These are phyloP conservation scores for Colletotrichum navitas DNA, from an alignment of 2,329 filamentous ascomycete species.

Conservation along the genomic window DNA sequence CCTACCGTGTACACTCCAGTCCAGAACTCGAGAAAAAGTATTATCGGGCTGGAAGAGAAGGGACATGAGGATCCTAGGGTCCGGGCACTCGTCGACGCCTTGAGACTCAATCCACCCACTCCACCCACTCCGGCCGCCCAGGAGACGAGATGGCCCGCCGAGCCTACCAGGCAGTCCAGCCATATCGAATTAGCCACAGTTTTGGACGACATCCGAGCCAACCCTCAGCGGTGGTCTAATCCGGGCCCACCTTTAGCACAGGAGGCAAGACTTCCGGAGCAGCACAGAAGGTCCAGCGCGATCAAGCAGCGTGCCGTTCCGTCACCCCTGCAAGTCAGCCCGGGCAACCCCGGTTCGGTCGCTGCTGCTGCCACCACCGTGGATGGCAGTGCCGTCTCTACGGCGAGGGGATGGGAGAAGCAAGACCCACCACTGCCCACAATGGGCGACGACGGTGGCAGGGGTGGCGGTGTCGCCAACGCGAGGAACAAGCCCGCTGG, in stretches of 20 bases:
- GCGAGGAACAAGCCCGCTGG: background rate
- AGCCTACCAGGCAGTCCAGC: background rate
- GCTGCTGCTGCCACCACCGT: background rate
- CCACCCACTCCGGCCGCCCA: background rate
- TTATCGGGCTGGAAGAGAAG: background rate
- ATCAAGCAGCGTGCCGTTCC: background rate
- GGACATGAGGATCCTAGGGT: background rate
- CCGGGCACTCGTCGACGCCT: background rate
- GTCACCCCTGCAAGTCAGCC: background rate
- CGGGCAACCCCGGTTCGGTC: background rate
- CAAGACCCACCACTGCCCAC: background rate
- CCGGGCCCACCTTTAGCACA: background rate
- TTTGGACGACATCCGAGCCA: background rate
- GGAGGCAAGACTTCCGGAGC: background rate
- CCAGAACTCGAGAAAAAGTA: background rate
- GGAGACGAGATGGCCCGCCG: background rate
- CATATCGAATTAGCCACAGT: background rate
- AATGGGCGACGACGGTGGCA: background rate
- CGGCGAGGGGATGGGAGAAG: background rate
- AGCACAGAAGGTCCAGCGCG: background rate
- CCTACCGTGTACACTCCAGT: background rate
- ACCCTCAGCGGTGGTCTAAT: background rate
- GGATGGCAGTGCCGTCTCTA: background rate
- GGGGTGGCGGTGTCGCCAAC: background rate
- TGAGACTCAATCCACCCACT: background rate